A percentile compares a stretch with the other conserved stretches of the same genome.
Conservation (phyloP, 2,329 filamentous ascomycete species). For the Venturiaceae sp. region DNA sequence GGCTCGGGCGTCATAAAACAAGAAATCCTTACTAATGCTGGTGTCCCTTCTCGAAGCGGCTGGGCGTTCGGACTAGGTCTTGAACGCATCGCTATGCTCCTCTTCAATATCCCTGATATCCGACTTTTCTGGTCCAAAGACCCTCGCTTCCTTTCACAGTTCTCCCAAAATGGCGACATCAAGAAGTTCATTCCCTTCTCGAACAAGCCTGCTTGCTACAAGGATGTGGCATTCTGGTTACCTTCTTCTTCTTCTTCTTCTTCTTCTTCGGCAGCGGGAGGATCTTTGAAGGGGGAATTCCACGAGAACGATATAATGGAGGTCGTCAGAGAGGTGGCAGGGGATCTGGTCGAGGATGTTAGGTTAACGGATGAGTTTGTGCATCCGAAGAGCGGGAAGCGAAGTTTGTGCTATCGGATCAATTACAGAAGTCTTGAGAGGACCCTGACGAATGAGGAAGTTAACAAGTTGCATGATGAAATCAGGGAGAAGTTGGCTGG, state of each 20-base stretch:
- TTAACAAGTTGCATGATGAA: conserved; percentile 63
- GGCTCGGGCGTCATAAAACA: conserved; percentile 90
- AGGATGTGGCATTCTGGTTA: conserved; percentile 94
- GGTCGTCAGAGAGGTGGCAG: conserved; percentile 71
- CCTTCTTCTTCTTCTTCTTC: conserved; percentile 28
- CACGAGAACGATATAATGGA: conserved; percentile 99
- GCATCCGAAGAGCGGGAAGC: conserved; percentile 74
- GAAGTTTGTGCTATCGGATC: conserved; percentile 84
- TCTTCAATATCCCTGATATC: conserved; percentile 94
- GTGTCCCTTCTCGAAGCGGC: conserved; percentile 63
- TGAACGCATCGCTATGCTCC: conserved; percentile 92
- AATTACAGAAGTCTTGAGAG: conserved; percentile 89
- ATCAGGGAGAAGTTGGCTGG: conserved; percentile 57
- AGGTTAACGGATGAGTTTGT: conserved; percentile 74
- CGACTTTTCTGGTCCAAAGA: conserved; percentile 92
- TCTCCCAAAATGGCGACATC: conserved; percentile 37
- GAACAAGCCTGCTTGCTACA: conserved; percentile 79
- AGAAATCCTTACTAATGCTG: conserved; percentile 66
- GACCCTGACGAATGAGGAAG: conserved; percentile 77
- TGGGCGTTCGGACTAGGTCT: conserved; percentile 96
- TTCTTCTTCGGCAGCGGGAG: conserved; percentile 35
- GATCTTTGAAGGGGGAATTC: conserved; percentile 35
- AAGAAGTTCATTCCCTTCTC: conserved; percentile 75
- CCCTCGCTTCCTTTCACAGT: conserved; percentile 76
- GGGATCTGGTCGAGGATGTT: conserved; percentile 83